Percentiles rank a stretch among this genome's conserved stretches.
Conservation (phyloP, 306 rosid species). For the Parietaria judaica region DNA sequence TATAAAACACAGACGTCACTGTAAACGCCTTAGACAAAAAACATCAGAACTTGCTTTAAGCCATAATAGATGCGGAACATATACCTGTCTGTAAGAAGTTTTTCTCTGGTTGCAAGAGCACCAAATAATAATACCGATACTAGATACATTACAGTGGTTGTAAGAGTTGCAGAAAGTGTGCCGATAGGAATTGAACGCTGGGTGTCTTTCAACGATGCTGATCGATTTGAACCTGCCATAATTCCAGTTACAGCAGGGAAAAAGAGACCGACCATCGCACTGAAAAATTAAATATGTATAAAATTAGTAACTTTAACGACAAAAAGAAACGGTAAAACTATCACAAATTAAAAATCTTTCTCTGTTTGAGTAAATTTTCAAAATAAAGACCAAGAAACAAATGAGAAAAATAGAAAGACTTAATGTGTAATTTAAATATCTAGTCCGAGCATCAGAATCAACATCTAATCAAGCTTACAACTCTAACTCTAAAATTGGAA, state of each 20-base stretch:
- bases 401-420: too few species aligned
- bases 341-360: too few species aligned
- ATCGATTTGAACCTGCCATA: constrained; percentile 99
- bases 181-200: constrained; percentile 97
- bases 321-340: too few species aligned
- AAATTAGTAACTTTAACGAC: constrained; percentile 17
- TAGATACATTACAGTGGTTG: constrained; percentile 64
- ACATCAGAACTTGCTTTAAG: not conserved
- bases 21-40: not conserved
- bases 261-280: constrained; percentile 98
- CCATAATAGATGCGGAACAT: too few species aligned
- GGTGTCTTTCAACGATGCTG: constrained; percentile 89
- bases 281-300: constrained; percentile 26
- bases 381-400: too few species aligned
- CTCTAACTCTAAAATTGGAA: too few species aligned
- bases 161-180: constrained; percentile 82
- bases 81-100: constrained; percentile 88
- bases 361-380: too few species aligned
- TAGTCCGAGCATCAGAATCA: too few species aligned
- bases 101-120: constrained; percentile 69
- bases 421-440: too few species aligned
- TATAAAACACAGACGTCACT: not conserved
- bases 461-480: too few species aligned
- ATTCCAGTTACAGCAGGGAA: constrained; percentile 99
- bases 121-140: constrained; percentile 83